Base-by-base conservation (phyloP, 2,329 filamentous ascomycete genomes). In the Claviceps capensis region DNA sequence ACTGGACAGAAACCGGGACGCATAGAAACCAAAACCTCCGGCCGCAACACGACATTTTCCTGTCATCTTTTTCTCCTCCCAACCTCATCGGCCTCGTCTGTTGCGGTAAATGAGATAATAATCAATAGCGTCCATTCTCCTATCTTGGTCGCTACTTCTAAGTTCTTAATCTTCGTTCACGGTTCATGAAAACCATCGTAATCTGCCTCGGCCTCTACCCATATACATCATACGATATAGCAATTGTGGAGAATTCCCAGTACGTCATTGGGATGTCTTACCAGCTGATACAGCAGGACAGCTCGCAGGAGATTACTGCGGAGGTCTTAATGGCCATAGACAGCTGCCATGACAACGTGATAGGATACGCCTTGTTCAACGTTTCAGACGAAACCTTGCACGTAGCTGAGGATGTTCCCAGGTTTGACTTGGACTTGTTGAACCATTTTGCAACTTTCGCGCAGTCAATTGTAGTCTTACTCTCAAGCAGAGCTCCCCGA, bases 341-440 rank as follows among this genome's bases (percentile, higher is more conserved):
- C 53, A 74, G 91, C 63, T 81, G 77, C 55, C 77, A 82, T n/a
- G 76, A 79, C 34, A 81, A 78, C 1, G 82, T 77, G 0, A 74
- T 95, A 17, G 91, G 91, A 0, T 96, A 89, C 64, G 84, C 87
- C 46, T 95, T 91, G 62, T 95, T 91, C 62, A 72, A 83, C 47
- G 81, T 83, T 5, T 69, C 75, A 26, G 80, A 88, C 41, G 82
- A 86, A 60, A 80, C 75, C 38, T 67, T 96, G 3, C 84, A 79
- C 53, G 73, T 95, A 44, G 82, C 94, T 62, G 82, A 91, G 62
- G 90, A 96, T 58, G 75, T 87, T 9, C 74, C 78, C 16, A 73
- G 81, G 57, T 84, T 82, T 4, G 82, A 80, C n/a, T 64, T 79
- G n/a, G 82, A 87, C 38, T 70, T 83, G 13, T 70, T 85, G n/a